Percentiles rank a stretch among this genome's conserved stretches.
phyloP scores from a whole-genome alignment of 495 filamentous ascomycete species.

The Extremus antarcticus region DNA sequence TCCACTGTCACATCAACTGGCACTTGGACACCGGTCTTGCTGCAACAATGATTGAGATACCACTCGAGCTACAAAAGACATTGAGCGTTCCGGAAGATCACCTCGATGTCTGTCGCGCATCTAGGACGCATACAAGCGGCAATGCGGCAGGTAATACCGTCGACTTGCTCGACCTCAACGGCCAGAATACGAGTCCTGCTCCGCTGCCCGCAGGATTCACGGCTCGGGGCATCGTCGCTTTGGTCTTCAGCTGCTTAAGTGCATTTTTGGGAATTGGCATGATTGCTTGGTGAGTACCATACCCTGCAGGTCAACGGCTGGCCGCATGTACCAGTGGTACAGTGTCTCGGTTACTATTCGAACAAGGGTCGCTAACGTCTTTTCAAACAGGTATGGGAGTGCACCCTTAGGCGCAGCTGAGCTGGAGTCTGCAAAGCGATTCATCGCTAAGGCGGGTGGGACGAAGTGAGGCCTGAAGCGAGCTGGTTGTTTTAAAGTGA shows the following conservation, averaged over 20 bases:
- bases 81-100: conserved; percentile 55
- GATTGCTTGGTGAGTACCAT: conserved; percentile 50
- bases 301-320: neutral
- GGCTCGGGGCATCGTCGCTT: conserved; percentile 39
- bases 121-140: conserved; percentile 40
- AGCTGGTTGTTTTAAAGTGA: neutral
- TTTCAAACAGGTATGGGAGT: conserved; percentile 20
- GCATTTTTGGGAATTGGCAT: conserved; percentile 63
- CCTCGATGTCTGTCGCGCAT: conserved; percentile 46
- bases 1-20: conserved; percentile 80
- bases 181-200: conserved; percentile 44
- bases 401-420: conserved; percentile 18
- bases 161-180: conserved; percentile 53
- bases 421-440: conserved; percentile 11
- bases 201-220: conserved; percentile 64
- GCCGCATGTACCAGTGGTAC: neutral
- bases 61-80: conserved; percentile 48
- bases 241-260: conserved; percentile 55
- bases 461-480: neutral
- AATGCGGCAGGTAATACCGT: conserved; percentile 66
- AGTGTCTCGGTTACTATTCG: neutral
- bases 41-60: conserved; percentile 61
- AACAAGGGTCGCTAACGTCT: neutral
- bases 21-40: conserved; percentile 64
- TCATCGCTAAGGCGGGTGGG: conserved; percentile 8